phyloP scores from a whole-genome alignment of 345 rosid genomes.

The Heritiera fomes region DNA sequence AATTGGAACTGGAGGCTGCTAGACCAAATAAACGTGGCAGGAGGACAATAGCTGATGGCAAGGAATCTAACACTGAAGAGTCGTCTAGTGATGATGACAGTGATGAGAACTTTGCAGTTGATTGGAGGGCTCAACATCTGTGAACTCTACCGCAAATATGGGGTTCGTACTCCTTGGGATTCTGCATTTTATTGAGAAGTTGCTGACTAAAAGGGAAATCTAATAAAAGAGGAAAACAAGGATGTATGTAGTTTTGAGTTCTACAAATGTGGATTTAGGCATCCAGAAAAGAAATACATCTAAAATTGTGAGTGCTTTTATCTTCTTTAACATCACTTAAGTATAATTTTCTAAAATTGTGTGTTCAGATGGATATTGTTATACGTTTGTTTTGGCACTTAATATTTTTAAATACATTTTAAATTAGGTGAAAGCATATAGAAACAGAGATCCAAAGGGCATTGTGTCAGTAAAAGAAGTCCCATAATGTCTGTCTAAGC shows the following conservation, averaged over 20 bases:
- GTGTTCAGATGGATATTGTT: no score
- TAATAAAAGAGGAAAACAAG: neutral
- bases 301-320: slow-evolving; percentile 3
- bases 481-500: neutral
- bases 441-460: neutral
- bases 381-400: no score
- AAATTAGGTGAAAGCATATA: neutral
- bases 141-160: slow-evolving; percentile 44
- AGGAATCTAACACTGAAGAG: slow-evolving; percentile 43
- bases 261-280: slow-evolving; percentile 1
- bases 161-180: slow-evolving; percentile 9
- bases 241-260: neutral
- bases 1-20: slow-evolving; percentile 65
- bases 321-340: no score
- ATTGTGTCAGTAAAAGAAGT: neutral
- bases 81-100: slow-evolving; percentile 67
- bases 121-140: slow-evolving; percentile 96
- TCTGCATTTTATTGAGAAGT: slow-evolving; percentile 4
- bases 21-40: slow-evolving; percentile 57
- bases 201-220: neutral
- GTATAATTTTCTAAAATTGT: neutral
- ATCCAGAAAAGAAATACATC: slow-evolving; percentile 6
- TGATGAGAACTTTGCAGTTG: slow-evolving; percentile 68
- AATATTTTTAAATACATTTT: neutral
- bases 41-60: slow-evolving; percentile 35